Base-by-base conservation (phyloP, 2,329 filamentous ascomycete species). In the Chrysosporium queenslandicum region DNA sequence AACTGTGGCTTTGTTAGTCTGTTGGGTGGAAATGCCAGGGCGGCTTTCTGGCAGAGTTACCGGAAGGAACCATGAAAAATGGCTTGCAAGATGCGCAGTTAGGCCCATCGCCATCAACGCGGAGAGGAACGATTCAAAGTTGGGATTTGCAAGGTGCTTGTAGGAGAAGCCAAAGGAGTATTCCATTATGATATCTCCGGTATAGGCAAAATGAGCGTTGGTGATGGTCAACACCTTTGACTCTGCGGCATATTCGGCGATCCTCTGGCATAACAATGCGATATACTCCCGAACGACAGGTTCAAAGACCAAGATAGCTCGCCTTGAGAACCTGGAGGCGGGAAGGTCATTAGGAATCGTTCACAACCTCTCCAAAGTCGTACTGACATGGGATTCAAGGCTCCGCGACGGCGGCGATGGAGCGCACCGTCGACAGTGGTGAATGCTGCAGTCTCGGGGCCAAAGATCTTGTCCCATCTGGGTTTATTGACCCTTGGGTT, bases 151-250 rank as follows among this genome's bases (percentile, higher is more conserved):
- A 37, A 63, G 52, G 27, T 60, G 60, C 23, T 60, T 57, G 52
- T 63, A 64, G 29, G 32, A 55, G n/a, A 57, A 54, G 4, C 55
- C 55, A 53, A 62, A 62, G 43, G 57, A 56, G 48, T 63, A 64
- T 40, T 64, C 41, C 57, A 60, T 60, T 7, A 64, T 58, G 3
- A 64, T 58, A 48, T 64, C 62, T 12, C 58, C 60, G 2, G 58
- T 58, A 8, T 62, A 54, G 7, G 57, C 57, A 23, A 57, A 59
- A 43, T 60, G 55, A 25, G 56, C 58, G 3, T 54, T 48, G 27
- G 53, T 58, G 21, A 62, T 32, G 21, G 37, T 41, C 43, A 58
- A 27, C 16, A 55, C 43, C 39, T 55, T 30, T 12, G 49, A 21
- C 21, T 46, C 47, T 34, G 34, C 41, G 51, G 45, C 50, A 37